Base-by-base conservation (phyloP, 2,329 filamentous ascomycete species). In the Hypoxylon sp. region DNA sequence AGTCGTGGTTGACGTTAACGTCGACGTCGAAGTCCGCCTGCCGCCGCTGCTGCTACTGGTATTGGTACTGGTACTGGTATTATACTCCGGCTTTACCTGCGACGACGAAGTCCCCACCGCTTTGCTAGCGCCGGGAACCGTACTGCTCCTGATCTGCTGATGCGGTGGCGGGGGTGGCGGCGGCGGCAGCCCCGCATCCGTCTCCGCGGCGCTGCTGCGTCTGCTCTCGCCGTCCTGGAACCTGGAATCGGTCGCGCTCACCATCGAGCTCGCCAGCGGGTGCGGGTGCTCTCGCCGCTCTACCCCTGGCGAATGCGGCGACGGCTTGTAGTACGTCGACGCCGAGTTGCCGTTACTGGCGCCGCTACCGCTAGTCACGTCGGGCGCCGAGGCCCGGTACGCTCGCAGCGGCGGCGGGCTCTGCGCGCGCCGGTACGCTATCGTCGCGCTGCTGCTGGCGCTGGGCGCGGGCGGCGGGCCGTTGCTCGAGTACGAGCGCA, bases 331-430 rank as follows among this genome's bases (percentile, higher is more conserved):
- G n/a, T 41, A 47, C 20, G 24, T 17, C 20, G 19, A n/a, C 15
- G 37, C 37, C 37, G 50, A 15, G n/a, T n/a, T n/a, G n/a, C n/a
- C n/a, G n/a, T n/a, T n/a, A n/a, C n/a, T n/a, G n/a, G n/a, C n/a
- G n/a, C n/a, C n/a, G n/a, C n/a, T n/a, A 44, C 37, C 41, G 24
- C 26, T 47, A 10, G 47, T 50, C 1, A 69, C 56, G 24, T 67
- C 62, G 26, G 63, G 68, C 13, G 61, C 58, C 7, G 68, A 69
- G 44, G 68, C 59, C 13, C 65, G 50, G 48, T 65, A 52, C 1
- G 39, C 39, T 13, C 47, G 20, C 1, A 32, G 39, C 7, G 54
- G 39, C 7, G 54, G 53, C 20, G 65, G 65, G 37, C 63, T 68
- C 1, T 52, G 59, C 19, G 53, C 39, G 28, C 59, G 55, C 1